Evolutionary conservation across 2,329 filamentous ascomycete genomes (phyloP), one percentile per base, ranked within the genome.

Genomic region (Pestalotiopsis fici): DNA sequence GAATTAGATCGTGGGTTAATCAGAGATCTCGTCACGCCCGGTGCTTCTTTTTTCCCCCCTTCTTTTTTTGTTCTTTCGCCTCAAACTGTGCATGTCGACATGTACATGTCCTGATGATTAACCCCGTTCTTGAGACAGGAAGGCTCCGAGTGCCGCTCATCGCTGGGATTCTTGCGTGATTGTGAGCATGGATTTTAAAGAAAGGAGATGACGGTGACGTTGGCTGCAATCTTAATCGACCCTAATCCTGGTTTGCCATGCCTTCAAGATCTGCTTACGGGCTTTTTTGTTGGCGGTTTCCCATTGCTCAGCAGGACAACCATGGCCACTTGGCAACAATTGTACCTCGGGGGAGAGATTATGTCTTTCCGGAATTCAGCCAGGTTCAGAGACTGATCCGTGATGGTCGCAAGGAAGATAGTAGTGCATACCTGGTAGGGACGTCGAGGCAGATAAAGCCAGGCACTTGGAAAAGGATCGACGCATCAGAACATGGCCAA

Each of bases 311-410:
- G 25, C 25, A 59, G 25, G 54, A 27, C 57, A 11, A 21, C 15
- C 55, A 47, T 25, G 62, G 25, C 27, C 43, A 21, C 27, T 15
- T 31, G 12, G 25, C 12, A 27, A 31, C 57, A 35, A 31, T 43
- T 23, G 25, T 43, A 21, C 50, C 50, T 31, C 31, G 43, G 62
- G 43, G 21, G 12, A 35, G 25, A 13, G 7, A 12, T 56, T 15
- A 18, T 15, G 50, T 3, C 7, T 35, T 59, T 39, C 63, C 59
- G 65, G 59, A 21, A 21, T 50, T n/a, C 60, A 57, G 65, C 66
- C 63, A 61, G 67, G 66, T 65, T 67, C 63, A 37, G 67, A 67
- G 67, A 63, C 60, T 65, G 57, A 67, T 68, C 68, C 61, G 64
- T 50, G n/a, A 57, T 61, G 31, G 31, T 35, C 31, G 31, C 31